Evolutionary conservation across 2,329 filamentous ascomycete species (phyloP), one percentile per base, ranked within the genome.

Genomic region (Sporothrix brasiliensis): DNA sequence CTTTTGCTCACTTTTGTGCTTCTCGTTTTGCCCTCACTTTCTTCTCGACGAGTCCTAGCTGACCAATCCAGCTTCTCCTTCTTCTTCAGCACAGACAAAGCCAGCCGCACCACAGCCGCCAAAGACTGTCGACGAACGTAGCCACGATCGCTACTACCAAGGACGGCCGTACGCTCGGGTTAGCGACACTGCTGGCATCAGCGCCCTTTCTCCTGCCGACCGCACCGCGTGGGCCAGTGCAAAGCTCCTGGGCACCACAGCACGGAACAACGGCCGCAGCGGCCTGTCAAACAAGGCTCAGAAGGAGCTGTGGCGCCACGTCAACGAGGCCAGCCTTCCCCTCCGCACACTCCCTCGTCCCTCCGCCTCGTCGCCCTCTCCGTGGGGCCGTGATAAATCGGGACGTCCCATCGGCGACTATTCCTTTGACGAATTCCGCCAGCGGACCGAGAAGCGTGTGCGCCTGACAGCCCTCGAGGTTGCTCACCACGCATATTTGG

Each of bases 301-400:
- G 75, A 83, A 84, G 75, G 86, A 88, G 74, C 83, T 86, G 76
- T 89, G 86, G 86, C 86, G 86, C 77, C 79, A 81, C 61, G 80
- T 87, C 73, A 82, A 82, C 76, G 86, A 88, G 73, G 81, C 84
- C 63, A 81, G 78, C 70, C 79, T 87, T 16, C 84, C 86, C 5
- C 78, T 84, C 66, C 83, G 86, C 50, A 79, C 79, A 34, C 78
- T 84, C 21, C 70, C 69, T 16, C 0, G 30, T 1, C 5, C 69
- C 14, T 24, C 14, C 1, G 14, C 21, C 14, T 13, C 34, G n/a
- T 19, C 39, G 14, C 27, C 50, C 39, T 75, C 76, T 30, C 70
- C 75, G 77, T 88, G 86, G 85, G 86, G 85, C 70, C 77, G 76
- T 67, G 86, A 88, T 75, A 81, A 80, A 68, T 78, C 79, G 76